These are phyloP conservation scores for Penicillium roqueforti DNA, from an alignment of 495 filamentous ascomycete species.

Conservation along the genomic window DNA sequence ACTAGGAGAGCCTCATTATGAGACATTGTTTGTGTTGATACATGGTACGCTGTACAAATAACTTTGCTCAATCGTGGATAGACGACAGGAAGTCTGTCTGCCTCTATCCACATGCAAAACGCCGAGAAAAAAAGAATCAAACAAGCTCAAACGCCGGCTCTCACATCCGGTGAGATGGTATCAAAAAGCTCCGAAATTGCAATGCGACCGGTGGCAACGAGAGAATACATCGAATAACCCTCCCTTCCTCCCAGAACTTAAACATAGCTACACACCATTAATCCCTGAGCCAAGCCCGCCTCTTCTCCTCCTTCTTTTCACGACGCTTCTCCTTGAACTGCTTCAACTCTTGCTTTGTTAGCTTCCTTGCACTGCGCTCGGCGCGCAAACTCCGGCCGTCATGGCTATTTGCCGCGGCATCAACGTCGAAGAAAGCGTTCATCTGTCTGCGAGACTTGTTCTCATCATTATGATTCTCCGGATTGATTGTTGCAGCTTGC, in stretches of 20 bases:
- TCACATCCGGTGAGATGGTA: conserved; percentile 20
- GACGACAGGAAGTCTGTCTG: background rate
- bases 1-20: background rate
- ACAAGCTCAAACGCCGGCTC: conserved; percentile 20
- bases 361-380: conserved; percentile 79
- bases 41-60: conserved; percentile 3
- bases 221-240: background rate
- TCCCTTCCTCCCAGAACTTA: background rate
- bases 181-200: conserved; percentile 14
- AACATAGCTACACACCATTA: conserved; percentile 26
- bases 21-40: background rate
- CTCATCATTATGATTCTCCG: conserved; percentile 81
- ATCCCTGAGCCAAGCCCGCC: conserved; percentile 86
- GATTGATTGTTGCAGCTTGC: conserved; percentile 58
- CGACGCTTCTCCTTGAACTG: conserved; percentile 67
- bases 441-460: conserved; percentile 85
- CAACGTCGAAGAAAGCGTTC: conserved; percentile 96
- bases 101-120: conserved; percentile 20
- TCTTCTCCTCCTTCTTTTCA: conserved; percentile 91
- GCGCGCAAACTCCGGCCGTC: conserved; percentile 89
- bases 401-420: conserved; percentile 90
- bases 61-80: background rate
- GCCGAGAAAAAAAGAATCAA: conserved; percentile 7
- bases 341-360: conserved; percentile 80
- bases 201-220: conserved; percentile 11